Conservation (phyloP, 129 eudicot genomes). For the Calendula officinalis region DNA sequence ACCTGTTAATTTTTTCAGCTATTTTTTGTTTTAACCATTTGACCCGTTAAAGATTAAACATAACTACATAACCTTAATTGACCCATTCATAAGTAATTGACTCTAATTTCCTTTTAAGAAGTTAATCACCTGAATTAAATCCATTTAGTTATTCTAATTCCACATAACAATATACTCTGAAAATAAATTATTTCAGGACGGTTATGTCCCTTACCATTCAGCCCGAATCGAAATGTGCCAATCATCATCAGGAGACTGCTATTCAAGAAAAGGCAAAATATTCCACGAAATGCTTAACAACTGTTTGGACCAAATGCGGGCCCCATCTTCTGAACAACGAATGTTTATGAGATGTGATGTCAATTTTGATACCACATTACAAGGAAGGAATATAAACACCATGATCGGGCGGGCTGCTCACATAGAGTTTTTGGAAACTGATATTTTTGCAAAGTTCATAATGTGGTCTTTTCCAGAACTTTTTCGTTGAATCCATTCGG, state of each 20-base stretch:
- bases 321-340: slow-evolving; percentile 77
- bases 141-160: no score
- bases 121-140: neutral
- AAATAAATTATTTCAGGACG: slow-evolving; percentile 58
- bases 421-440: slow-evolving; percentile 90
- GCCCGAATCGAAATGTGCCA: slow-evolving; percentile 90
- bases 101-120: neutral
- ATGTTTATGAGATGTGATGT: slow-evolving; percentile 94
- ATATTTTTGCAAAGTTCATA: slow-evolving; percentile 77
- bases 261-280: slow-evolving; percentile 71
- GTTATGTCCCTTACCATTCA: slow-evolving; percentile 96
- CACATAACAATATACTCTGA: no score
- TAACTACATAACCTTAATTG: no score
- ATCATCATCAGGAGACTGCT: slow-evolving; percentile 82
- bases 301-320: slow-evolving; percentile 81
- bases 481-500: slow-evolving; percentile 48
- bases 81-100: neutral
- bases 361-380: slow-evolving; percentile 75
- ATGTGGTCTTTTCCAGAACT: slow-evolving; percentile 98
- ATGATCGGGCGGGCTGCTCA: slow-evolving; percentile 96
- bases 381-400: slow-evolving; percentile 84
- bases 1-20: no score
- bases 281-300: slow-evolving; percentile 85
- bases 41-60: no score
- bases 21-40: no score